These are phyloP conservation scores for Xerocomellus amylosporus DNA, from an alignment of 768 basidiomycete species.

Conservation along the genomic window DNA sequence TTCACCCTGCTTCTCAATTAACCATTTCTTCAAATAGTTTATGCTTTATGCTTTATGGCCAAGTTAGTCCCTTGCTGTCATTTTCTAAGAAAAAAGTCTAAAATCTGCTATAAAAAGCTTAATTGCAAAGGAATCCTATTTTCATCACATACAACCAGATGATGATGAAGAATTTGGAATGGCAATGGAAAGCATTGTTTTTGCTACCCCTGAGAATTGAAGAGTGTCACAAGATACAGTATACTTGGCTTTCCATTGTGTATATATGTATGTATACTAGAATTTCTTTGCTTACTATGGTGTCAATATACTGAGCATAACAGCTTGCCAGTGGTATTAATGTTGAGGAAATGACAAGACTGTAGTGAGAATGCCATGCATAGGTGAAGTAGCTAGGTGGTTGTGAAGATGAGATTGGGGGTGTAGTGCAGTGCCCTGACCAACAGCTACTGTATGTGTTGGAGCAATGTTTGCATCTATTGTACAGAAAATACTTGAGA, in stretches of 20 bases:
- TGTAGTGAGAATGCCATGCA: too few relatives aligned
- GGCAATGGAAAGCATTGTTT: neutral
- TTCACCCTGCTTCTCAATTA: neutral
- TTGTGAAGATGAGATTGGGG: too few relatives aligned
- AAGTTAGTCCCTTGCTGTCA: constrained; percentile 17
- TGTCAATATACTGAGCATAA: too few relatives aligned
- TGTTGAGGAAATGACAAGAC: too few relatives aligned
- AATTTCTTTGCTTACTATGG: neutral
- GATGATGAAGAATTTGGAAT: neutral
- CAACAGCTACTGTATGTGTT: too few relatives aligned
- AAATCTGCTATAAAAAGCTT: constrained; percentile 12
- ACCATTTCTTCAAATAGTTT: constrained; percentile 15
- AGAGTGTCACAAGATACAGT: neutral
- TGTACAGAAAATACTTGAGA: too few relatives aligned
- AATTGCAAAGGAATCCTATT: constrained; percentile 29
- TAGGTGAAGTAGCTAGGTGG: too few relatives aligned
- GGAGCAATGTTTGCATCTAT: too few relatives aligned
- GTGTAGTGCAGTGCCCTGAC: too few relatives aligned
- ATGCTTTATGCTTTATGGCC: constrained; percentile 28
- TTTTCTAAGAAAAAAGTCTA: neutral
- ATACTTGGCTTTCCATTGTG: too few relatives aligned
- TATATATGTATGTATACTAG: neutral
- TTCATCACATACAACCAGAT: constrained; percentile 2
- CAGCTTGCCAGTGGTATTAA: too few relatives aligned
- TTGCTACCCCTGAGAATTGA: neutral